phyloP scores from a whole-genome alignment of 208 protist genomes.

The Wallacemonas sp. region DNA sequence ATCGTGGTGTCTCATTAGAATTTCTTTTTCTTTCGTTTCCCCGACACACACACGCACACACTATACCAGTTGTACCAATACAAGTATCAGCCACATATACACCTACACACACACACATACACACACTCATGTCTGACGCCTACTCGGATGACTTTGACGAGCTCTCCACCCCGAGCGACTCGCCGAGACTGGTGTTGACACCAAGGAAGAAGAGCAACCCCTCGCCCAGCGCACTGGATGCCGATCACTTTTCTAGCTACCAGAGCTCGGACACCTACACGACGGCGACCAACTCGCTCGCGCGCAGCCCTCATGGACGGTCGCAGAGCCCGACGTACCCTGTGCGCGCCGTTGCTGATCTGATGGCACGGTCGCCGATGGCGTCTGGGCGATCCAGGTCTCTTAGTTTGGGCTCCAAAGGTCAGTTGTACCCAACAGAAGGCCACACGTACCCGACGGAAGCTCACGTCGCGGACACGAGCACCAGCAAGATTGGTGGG shows the following conservation, averaged over 20 bases:
- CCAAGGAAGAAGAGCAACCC: neutral
- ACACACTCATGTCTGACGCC: slow-evolving; percentile 14
- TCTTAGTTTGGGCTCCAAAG: neutral
- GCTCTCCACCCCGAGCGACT: slow-evolving; percentile 1
- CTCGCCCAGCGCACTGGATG: neutral
- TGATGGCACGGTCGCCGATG: neutral
- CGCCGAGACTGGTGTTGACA: neutral
- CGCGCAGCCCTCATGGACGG: slow-evolving; percentile 5
- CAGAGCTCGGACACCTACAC: slow-evolving; percentile 1
- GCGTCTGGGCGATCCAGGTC: neutral
- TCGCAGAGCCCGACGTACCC: slow-evolving; percentile 7
- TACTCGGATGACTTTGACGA: slow-evolving; percentile 39
- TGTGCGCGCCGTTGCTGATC: neutral
- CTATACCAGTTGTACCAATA: too few species aligned
- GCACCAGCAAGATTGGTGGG: neutral
- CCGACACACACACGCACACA: too few species aligned
- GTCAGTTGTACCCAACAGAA: too few species aligned
- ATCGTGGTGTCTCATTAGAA: neutral
- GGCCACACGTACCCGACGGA: slow-evolving; percentile 12
- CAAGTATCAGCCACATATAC: neutral
- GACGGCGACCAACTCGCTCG: neutral
- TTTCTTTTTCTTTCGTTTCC: too few species aligned
- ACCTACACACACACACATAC: neutral
- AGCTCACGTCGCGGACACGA: neutral
- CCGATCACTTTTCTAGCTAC: slow-evolving; percentile 19